phyloP scores from a whole-genome alignment of 1,284 basidiomycete species.

The Meira miltonrushii region DNA sequence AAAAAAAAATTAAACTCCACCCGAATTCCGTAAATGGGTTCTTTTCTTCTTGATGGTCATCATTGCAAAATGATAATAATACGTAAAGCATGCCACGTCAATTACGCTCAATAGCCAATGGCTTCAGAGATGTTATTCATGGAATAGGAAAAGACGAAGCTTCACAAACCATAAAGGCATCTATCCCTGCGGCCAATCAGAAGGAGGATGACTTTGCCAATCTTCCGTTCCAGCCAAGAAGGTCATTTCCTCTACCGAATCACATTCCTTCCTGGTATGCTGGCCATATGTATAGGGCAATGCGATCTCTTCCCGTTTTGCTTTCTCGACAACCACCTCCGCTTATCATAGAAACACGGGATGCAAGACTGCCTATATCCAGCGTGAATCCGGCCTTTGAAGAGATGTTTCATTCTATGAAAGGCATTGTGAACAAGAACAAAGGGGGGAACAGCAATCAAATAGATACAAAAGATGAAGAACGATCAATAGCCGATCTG shows the following conservation, averaged over 20 bases:
- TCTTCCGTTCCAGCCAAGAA: constrained; percentile 46
- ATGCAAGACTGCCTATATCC: constrained; percentile 85
- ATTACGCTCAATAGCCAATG: too few species aligned
- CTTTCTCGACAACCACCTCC: constrained; percentile 64
- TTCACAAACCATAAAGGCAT: too few species aligned
- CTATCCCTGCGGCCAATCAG: too few species aligned
- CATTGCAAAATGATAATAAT: too few species aligned
- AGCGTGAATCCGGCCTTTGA: constrained; percentile 75
- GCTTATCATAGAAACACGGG: constrained; percentile 88
- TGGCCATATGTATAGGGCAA: constrained; percentile 72
- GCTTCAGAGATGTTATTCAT: too few species aligned
- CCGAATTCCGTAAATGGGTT: too few species aligned
- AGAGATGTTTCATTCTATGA: constrained; percentile 46
- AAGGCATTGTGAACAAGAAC: constrained; percentile 49
- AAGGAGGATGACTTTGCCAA: too few species aligned
- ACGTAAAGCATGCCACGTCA: too few species aligned
- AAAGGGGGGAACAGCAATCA: constrained; percentile 56
- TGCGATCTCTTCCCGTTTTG: constrained; percentile 57
- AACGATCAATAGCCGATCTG: constrained; percentile 22
- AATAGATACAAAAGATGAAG: constrained; percentile 3
- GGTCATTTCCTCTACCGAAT: constrained; percentile 54
- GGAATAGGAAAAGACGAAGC: too few species aligned
- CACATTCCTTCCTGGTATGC: constrained; percentile 87
- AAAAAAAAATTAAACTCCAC: too few species aligned
- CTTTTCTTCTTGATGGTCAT: too few species aligned